Evolutionary conservation across 176 grass and related monocot genomes (phyloP).

Genomic region (Cenchrus purpureus): DNA sequence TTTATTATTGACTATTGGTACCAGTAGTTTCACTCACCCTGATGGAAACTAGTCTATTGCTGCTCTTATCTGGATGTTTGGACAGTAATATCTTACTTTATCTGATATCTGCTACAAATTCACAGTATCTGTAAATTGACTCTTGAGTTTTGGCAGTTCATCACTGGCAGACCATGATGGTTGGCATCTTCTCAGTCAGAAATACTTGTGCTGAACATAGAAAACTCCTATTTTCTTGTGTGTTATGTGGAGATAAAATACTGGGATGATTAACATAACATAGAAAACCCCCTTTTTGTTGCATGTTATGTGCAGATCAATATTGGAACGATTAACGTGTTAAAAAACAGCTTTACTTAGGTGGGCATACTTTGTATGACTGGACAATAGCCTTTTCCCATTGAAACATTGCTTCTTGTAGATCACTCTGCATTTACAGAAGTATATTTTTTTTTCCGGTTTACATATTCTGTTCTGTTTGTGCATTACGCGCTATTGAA

Average conservation of each 20-base stretch:
- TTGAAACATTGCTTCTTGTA: not conserved
- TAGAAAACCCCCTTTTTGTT: not conserved
- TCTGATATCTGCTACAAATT: not conserved
- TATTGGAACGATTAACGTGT: not conserved
- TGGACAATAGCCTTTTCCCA: not conserved
- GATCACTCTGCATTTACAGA: not conserved
- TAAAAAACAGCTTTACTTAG: constrained; percentile 3
- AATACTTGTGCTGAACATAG: constrained; percentile 21
- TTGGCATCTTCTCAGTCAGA: not conserved
- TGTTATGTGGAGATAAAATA: not conserved
- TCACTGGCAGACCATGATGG: constrained; percentile 3
- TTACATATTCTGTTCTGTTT: not conserved
- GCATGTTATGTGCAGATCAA: not conserved
- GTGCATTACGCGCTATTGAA: not conserved
- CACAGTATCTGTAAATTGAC: not conserved
- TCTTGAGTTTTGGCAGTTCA: constrained; percentile 23
- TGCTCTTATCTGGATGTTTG: not conserved
- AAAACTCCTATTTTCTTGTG: not conserved
- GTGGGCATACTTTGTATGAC: not conserved
- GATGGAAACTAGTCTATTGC: not conserved
- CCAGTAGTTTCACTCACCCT: constrained; percentile 9
- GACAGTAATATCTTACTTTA: constrained; percentile 6
- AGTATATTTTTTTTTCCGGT: not conserved
- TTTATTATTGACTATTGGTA: not conserved
- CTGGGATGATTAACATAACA: not conserved